phyloP scores from a whole-genome alignment of 2,329 filamentous ascomycete genomes.

The Anthostomella pinea region DNA sequence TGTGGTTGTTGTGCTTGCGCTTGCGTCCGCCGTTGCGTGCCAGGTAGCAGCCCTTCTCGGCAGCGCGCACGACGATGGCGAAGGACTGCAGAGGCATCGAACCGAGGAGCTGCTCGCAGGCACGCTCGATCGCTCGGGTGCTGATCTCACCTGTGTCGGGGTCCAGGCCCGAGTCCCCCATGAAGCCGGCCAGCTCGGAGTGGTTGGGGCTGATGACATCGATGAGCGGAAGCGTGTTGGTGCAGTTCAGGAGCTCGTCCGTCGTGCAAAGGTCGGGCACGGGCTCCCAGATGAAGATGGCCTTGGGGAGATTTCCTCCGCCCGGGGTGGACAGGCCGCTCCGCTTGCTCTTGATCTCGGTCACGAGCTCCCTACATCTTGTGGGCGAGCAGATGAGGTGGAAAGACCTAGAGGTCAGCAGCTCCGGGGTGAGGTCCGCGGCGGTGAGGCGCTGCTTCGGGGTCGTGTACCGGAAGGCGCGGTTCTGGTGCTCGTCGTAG shows the following conservation, averaged over 20 bases:
- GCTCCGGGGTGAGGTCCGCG: slow-evolving; percentile 60
- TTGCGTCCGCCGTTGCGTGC: slow-evolving; percentile 56
- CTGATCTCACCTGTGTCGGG: slow-evolving; percentile 54
- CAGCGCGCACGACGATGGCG: slow-evolving; percentile 67
- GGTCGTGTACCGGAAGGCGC: slow-evolving; percentile 82
- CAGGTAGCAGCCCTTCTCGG: slow-evolving; percentile 68
- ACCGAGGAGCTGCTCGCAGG: slow-evolving; percentile 60
- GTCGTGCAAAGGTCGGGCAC: slow-evolving; percentile 84
- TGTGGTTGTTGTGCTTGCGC: slow-evolving; percentile 30
- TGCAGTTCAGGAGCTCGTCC: slow-evolving; percentile 62
- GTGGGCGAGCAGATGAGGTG: slow-evolving; percentile 82
- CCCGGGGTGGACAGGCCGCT: slow-evolving; percentile 35
- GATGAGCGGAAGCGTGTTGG: slow-evolving; percentile 58
- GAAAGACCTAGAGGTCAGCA: slow-evolving; percentile 73
- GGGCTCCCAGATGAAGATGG: slow-evolving; percentile 91
- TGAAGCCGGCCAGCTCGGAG: slow-evolving; percentile 81
- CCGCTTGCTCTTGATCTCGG: slow-evolving; percentile 62
- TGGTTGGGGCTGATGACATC: slow-evolving; percentile 79
- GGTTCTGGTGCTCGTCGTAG: slow-evolving; percentile 69
- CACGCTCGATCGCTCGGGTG: slow-evolving; percentile 51
- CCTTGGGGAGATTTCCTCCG: slow-evolving; percentile 41
- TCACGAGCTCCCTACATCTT: slow-evolving; percentile 73
- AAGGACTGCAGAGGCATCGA: slow-evolving; percentile 64
- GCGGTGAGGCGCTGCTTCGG: slow-evolving; percentile 80
- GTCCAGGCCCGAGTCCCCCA: slow-evolving; percentile 60